Evolutionary conservation across 176 grass and related monocot species (phyloP).

Genomic region (Elymus sibiricus): DNA sequence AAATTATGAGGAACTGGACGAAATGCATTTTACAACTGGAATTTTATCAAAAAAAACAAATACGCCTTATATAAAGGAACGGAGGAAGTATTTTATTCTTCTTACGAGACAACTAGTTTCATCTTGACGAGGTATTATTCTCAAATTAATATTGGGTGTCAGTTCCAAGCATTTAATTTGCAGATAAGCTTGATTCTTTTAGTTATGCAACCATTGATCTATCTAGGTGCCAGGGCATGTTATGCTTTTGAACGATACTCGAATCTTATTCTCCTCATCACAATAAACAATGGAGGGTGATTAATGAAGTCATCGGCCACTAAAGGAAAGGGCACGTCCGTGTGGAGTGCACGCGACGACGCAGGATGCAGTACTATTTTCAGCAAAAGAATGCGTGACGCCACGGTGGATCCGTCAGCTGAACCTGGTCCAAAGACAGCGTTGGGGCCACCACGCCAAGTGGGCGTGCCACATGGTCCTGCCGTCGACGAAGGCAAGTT

Average conservation of each 20-base stretch:
- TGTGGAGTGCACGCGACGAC: background rate
- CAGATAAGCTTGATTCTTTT: background rate
- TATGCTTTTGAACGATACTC: background rate
- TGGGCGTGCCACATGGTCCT: background rate
- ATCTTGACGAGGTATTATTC: background rate
- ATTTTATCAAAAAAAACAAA: no score
- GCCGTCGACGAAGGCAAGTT: slow-evolving; percentile 24
- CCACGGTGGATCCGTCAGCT: slow-evolving; percentile 18
- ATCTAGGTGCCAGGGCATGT: background rate
- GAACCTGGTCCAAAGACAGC: slow-evolving; percentile 40
- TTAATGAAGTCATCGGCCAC: background rate
- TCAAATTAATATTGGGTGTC: background rate
- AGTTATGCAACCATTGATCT: background rate
- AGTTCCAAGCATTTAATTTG: background rate
- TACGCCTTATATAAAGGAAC: no score
- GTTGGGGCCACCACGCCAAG: slow-evolving; percentile 15
- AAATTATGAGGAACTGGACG: no score
- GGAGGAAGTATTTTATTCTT: no score
- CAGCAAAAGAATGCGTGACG: slow-evolving; percentile 16
- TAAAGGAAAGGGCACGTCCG: slow-evolving; percentile 1
- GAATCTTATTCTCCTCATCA: background rate
- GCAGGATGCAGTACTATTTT: slow-evolving; percentile 7
- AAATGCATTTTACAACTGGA: no score
- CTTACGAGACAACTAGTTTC: background rate
- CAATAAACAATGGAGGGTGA: background rate